Conservation (phyloP, 2,329 filamentous ascomycete species). For the Cryphonectria radicalis region DNA sequence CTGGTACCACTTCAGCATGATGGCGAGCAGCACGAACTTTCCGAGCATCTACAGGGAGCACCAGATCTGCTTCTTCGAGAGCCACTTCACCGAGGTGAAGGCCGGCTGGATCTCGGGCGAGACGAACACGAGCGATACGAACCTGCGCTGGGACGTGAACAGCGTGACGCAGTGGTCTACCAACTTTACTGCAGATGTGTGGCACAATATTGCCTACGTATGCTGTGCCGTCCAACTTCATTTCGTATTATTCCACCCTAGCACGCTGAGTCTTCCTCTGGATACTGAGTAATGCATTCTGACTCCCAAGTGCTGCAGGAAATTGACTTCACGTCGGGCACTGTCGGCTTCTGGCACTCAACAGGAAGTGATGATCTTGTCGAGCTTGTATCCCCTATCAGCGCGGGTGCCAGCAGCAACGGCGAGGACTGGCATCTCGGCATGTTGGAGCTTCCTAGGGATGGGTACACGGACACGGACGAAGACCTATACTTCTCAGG, state of each 20-base stretch:
- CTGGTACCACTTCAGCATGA: conserved; percentile 75
- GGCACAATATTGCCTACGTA: conserved; percentile 78
- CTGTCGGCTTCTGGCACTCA: conserved; percentile 72
- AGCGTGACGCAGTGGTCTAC: conserved; percentile 66
- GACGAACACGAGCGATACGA: conserved; percentile 49
- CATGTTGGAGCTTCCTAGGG: conserved; percentile 65
- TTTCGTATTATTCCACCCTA: background rate
- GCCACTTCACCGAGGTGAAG: conserved; percentile 77
- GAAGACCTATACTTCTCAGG: conserved; percentile 77
- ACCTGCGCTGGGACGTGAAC: conserved; percentile 67
- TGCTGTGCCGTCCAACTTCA: conserved; percentile 41
- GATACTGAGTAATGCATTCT: background rate
- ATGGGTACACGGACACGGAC: conserved; percentile 54
- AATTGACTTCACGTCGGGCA: conserved; percentile 62
- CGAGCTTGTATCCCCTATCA: conserved; percentile 62
- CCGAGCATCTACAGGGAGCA: conserved; percentile 68
- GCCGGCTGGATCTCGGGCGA: conserved; percentile 63
- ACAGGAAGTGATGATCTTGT: conserved; percentile 61
- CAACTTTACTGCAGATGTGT: conserved; percentile 64
- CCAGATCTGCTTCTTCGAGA: conserved; percentile 67
- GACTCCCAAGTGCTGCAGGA: conserved; percentile 1
- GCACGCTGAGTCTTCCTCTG: background rate
- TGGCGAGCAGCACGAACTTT: conserved; percentile 60
- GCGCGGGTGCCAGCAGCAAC: conserved; percentile 62
- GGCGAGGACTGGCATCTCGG: conserved; percentile 76